A percentile compares a stretch with the other conserved stretches of the same genome.
Conservation (phyloP, 2,329 filamentous ascomycete genomes). For the Ilyonectria destructans region DNA sequence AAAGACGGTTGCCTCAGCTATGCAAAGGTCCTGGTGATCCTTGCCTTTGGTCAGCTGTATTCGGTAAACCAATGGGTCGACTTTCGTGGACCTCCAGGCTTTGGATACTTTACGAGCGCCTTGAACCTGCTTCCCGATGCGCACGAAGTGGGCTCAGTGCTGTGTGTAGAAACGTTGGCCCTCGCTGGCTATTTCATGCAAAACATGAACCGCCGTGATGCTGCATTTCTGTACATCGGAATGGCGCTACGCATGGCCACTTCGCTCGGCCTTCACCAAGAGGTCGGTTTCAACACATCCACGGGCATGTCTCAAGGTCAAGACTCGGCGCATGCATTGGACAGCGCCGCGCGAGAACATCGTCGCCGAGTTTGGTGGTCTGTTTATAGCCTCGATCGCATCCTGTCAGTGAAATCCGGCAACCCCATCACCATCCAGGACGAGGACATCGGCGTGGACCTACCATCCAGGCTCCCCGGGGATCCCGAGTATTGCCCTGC, state of each 20-base stretch:
- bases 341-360: constrained; percentile 46
- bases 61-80: constrained; percentile 71
- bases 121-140: constrained; percentile 69
- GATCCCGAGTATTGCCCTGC: constrained; percentile 49
- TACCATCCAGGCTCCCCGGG: not conserved
- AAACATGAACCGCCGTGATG: constrained; percentile 36
- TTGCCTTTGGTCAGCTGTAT: constrained; percentile 72
- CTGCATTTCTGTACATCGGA: constrained; percentile 53
- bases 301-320: not conserved
- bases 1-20: constrained; percentile 65
- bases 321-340: constrained; percentile 21
- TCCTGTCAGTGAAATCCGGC: constrained; percentile 53
- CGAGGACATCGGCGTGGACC: constrained; percentile 54
- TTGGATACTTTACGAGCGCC: constrained; percentile 69
- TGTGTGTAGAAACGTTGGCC: not conserved
- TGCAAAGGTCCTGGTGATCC: constrained; percentile 67
- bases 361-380: constrained; percentile 54
- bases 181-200: not conserved
- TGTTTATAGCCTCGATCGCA: constrained; percentile 54
- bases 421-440: constrained; percentile 52
- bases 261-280: constrained; percentile 61
- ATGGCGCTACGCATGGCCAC: constrained; percentile 58
- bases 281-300: constrained; percentile 39
- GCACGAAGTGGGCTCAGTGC: constrained; percentile 62
- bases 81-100: constrained; percentile 68